These are phyloP conservation scores for Babesia divergens DNA, from an alignment of 169 alveolate genomes.

Conservation along the genomic window DNA sequence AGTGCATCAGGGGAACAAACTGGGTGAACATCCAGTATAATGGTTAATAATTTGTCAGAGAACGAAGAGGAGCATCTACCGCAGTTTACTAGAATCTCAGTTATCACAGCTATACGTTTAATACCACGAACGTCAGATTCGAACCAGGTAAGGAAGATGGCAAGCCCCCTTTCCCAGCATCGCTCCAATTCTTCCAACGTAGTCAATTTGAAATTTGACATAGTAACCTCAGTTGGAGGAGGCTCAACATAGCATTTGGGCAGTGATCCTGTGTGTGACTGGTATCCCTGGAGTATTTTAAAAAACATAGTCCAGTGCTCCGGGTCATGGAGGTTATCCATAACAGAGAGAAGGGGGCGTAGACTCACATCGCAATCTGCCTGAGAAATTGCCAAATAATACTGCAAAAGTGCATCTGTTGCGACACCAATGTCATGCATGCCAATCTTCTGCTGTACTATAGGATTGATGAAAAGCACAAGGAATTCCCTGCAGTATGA, in stretches of 20 bases:
- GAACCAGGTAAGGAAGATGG: neutral
- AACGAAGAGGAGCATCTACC: neutral
- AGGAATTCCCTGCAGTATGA: neutral
- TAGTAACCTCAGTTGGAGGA: neutral
- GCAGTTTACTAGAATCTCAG: slow-evolving; percentile 6
- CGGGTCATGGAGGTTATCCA: neutral
- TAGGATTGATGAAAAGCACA: neutral
- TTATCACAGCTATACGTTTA: neutral
- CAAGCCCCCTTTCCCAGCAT: neutral
- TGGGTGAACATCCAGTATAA: neutral
- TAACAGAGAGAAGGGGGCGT: neutral
- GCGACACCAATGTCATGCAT: neutral
- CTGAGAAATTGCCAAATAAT: neutral
- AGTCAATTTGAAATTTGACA: neutral
- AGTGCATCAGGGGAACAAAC: neutral
- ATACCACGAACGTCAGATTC: neutral
- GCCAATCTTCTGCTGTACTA: neutral
- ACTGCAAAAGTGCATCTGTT: neutral
- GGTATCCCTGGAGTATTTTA: neutral
- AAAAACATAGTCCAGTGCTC: neutral
- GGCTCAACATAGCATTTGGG: neutral
- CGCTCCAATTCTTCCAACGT: neutral
- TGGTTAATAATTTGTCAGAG: neutral
- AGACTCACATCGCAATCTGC: neutral
- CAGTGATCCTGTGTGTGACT: neutral